Percentiles rank a stretch among this genome's conserved stretches.
Conservation (phyloP, 2,329 filamentous ascomycete genomes). For the Penicillium sp. region DNA sequence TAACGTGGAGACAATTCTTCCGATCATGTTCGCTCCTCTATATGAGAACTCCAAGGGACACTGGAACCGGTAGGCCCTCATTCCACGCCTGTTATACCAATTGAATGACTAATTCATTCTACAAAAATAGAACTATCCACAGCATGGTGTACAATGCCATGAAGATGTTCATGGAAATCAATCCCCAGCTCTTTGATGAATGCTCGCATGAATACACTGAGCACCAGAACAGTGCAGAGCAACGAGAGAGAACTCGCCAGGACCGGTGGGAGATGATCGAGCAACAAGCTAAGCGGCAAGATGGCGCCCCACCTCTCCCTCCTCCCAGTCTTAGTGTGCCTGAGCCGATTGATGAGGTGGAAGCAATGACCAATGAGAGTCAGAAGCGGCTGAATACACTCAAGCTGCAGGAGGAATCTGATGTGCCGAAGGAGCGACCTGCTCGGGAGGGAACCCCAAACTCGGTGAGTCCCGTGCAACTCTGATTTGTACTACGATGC, state of each 20-base stretch:
- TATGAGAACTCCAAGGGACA: conserved; percentile 99
- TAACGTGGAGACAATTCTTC: conserved; percentile 96
- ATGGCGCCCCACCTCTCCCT: conserved; percentile 38
- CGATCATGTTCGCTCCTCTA: conserved; percentile 97
- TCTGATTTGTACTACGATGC: conserved; percentile 26
- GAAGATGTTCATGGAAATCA: conserved; percentile 99
- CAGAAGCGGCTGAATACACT: conserved; percentile 85
- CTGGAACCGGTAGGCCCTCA: conserved; percentile 79
- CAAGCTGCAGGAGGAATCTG: conserved; percentile 75
- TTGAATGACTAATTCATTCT: background rate
- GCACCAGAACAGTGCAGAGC: conserved; percentile 86
- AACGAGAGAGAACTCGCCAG: conserved; percentile 75
- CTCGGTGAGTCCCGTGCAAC: conserved; percentile 44
- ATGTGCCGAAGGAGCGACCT: conserved; percentile 53
- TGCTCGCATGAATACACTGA: conserved; percentile 98
- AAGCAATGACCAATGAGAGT: conserved; percentile 76
- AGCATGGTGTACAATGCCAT: conserved; percentile 99
- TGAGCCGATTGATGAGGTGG: conserved; percentile 64
- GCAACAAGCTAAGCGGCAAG: conserved; percentile 71
- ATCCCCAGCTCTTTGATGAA: conserved; percentile 96
- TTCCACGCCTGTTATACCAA: background rate
- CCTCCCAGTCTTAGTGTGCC: conserved; percentile 45
- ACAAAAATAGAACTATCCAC: conserved; percentile 78
- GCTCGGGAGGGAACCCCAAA: conserved; percentile 38
- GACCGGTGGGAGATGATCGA: conserved; percentile 85